Evolutionary conservation across 495 filamentous ascomycete species (phyloP).

Genomic region (Talaromyces borbonicus): DNA sequence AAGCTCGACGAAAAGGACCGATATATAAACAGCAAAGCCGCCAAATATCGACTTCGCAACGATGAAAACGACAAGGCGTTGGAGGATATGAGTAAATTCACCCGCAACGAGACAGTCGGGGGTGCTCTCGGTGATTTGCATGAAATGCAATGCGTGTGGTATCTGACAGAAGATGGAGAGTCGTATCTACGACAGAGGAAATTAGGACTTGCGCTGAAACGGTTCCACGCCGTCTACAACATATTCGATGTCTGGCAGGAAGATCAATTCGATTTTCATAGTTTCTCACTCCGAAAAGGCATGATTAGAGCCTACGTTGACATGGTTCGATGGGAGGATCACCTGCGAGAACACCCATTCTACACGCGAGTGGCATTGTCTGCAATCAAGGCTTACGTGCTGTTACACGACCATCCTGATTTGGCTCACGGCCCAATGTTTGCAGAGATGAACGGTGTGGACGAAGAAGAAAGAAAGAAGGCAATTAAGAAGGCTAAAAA

Average conservation of each 20-base stretch:
- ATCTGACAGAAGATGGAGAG: slow-evolving; percentile 87
- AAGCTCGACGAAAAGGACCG: slow-evolving; percentile 79
- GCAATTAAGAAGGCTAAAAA: slow-evolving; percentile 91
- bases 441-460: slow-evolving; percentile 48
- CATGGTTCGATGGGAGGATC: slow-evolving; percentile 94
- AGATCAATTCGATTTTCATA: slow-evolving; percentile 98
- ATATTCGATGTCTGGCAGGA: slow-evolving; percentile 97
- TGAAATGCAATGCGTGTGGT: slow-evolving; percentile 99
- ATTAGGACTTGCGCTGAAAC: slow-evolving; percentile 78
- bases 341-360: slow-evolving; percentile 83
- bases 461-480: slow-evolving; percentile 76
- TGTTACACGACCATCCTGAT: slow-evolving; percentile 66
- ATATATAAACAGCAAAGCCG: slow-evolving; percentile 96
- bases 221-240: slow-evolving; percentile 74
- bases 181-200: slow-evolving; percentile 77
- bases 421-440: slow-evolving; percentile 45
- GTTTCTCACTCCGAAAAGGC: slow-evolving; percentile 89
- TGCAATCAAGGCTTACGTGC: slow-evolving; percentile 70
- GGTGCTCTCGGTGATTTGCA: slow-evolving; percentile 84
- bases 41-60: slow-evolving; percentile 94
- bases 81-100: slow-evolving; percentile 90
- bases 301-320: slow-evolving; percentile 92
- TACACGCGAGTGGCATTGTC: slow-evolving; percentile 77
- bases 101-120: slow-evolving; percentile 76
- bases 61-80: slow-evolving; percentile 78